Evolutionary conservation across 2,329 filamentous ascomycete genomes (phyloP), one percentile per base, ranked within the genome.

Genomic region (Sclerotinia glacialis): DNA sequence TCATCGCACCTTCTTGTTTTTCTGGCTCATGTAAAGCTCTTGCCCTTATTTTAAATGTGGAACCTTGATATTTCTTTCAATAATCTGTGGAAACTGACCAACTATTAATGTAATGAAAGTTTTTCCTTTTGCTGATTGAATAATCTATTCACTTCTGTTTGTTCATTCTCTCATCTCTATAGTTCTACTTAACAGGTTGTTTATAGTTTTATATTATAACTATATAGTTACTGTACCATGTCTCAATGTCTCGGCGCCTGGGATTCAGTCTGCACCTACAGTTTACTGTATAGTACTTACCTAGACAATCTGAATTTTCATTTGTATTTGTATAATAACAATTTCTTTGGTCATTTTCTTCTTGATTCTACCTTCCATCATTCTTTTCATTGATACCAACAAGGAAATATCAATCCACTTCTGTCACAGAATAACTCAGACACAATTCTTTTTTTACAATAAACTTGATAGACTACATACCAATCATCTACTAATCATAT

Each of bases 111-210:
- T 23, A 18, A 61, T 37, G 2, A 26, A 18, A n/a, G 37, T 60
- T 7, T 37, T 60, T 23, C 37, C 8, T 2, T 37, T 28, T 21
- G 7, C 23, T 40, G 1, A 11, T 16, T 37, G 18, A 8, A 40
- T 49, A 8, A 49, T 61, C 9, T 60, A 61, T 61, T 61, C 58
- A 61, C 58, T 49, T n/a, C 21, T n/a, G 28, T 11, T 2, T 11
- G 37, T 60, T 60, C 56, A 53, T 53, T 34, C 31, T 16, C 31
- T 16, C 21, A 49, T 61, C 44, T 40, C 21, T 49, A 61, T 12
- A 2, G 6, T 37, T 8, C 8, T n/a, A 49, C 2, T 49, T n/a
- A 23, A 8, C 7, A 16, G 8, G 14, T 60, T 18, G 26, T 16
- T 47, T 34, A 34, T 34, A 23, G 34, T 9, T 3, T 18, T 5